Evolutionary conservation across 352 stramenopile species (phyloP).

Genomic region (Phytophthora macrochlamydospora): DNA sequence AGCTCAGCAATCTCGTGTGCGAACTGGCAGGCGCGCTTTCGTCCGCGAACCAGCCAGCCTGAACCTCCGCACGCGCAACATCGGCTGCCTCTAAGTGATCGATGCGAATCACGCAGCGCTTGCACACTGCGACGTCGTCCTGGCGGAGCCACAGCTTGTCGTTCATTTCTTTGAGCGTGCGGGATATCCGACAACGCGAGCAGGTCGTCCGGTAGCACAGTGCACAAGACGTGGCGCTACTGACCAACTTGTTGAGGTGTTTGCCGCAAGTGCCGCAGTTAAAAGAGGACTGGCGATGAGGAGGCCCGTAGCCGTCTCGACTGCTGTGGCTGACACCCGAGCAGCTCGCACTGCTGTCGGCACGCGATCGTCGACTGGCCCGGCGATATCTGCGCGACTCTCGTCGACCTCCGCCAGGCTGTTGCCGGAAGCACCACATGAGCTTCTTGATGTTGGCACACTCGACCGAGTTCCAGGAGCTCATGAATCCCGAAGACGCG

Average conservation of each 20-base stretch:
- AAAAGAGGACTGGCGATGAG: constrained; percentile 2
- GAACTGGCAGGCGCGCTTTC: constrained; percentile 2
- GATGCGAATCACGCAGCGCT: constrained; percentile 32
- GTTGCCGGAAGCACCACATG: constrained; percentile 40
- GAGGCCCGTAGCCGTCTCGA: neutral
- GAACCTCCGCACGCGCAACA: constrained; percentile 30
- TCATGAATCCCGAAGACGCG: constrained; percentile 46
- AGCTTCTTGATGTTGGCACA: constrained; percentile 52
- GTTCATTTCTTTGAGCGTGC: constrained; percentile 39
- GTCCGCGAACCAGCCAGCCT: constrained; percentile 12
- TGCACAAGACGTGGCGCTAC: constrained; percentile 13
- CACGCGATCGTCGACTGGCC: constrained; percentile 19
- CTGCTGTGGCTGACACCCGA: constrained; percentile 17
- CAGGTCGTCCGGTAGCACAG: constrained; percentile 27
- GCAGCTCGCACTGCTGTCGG: constrained; percentile 23
- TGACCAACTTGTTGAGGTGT: constrained; percentile 18
- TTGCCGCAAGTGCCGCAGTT: constrained; percentile 34
- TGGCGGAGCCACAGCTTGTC: constrained; percentile 27
- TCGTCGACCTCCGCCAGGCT: constrained; percentile 6
- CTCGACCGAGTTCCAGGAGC: constrained; percentile 53
- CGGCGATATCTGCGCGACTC: constrained; percentile 1
- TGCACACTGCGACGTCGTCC: constrained; percentile 36
- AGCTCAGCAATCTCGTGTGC: constrained; percentile 2
- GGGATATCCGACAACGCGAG: constrained; percentile 29
- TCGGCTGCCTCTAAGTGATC: constrained; percentile 30